phyloP scores from a whole-genome alignment of 139 green algal genomes.

The Tetradesmus obliquus region DNA sequence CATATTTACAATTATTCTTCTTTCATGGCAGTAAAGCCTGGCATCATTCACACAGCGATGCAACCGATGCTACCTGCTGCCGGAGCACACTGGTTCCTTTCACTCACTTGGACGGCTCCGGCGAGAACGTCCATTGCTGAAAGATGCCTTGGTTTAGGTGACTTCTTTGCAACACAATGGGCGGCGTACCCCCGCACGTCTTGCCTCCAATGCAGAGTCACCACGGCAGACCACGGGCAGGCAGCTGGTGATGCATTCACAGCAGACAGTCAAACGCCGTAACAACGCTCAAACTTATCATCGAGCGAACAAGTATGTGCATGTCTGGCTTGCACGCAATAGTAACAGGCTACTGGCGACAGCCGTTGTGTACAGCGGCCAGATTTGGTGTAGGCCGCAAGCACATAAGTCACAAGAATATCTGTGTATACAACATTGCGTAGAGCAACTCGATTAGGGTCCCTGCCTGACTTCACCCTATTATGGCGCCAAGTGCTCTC shows the following conservation, averaged over 20 bases:
- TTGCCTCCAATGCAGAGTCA: neutral
- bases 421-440: no score
- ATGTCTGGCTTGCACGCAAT: neutral
- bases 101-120: neutral
- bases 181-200: neutral
- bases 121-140: neutral
- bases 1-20: no score
- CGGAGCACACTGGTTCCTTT: neutral
- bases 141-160: neutral
- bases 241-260: no score
- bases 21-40: neutral
- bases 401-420: no score
- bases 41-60: neutral
- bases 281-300: no score
- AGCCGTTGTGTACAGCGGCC: neutral
- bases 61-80: neutral
- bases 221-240: no score
- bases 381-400: no score
- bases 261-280: no score
- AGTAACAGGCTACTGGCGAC: neutral
- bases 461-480: no score
- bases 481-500: no score
- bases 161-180: neutral
- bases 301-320: neutral
- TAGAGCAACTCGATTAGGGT: no score